Evolutionary conservation across 257 asterid species (phyloP), one percentile per base, ranked within the genome.

Genomic region (Lycium ferocissimum): DNA sequence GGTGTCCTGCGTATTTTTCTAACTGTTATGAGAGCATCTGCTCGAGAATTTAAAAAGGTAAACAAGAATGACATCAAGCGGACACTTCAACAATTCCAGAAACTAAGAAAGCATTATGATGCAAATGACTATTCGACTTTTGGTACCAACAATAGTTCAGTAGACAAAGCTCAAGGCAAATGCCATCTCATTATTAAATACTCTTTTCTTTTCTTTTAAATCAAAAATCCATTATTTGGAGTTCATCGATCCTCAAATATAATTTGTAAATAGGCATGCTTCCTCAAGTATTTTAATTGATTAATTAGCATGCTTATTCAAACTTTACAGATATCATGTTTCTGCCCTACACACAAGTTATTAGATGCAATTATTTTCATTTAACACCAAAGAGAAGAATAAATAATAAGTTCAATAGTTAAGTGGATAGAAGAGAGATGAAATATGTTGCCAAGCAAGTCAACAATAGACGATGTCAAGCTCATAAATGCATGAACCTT

Each of bases 1-100:
- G 97, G 97, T 26, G 97, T 94, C 88, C 96, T 94, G 92, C 86
- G 57, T 69, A 70, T 56, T 13, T 14, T 76, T 51, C 53, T 15
- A 62, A 78, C 66, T 78, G 49, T 78, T 54, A 78, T 14, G 66
- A 78, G 82, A 78, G 66, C 82, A 53, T 53, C 43, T 15, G 26
- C 17, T 78, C 10, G 66, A 78, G 66, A 78, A 53, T 78, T 33
- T 53, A 22, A 49, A 75, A 53, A 53, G 6, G 51, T 6, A 78
- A 78, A 33, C 80, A 45, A 45, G 80, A 45, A 58, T 7, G 38
- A n/a, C 0, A n/a, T 45, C 80, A 73, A 73, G 59, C 1, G 18
- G 59, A n/a, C 38, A 45, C 72, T 65, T 65, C 72, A 65, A 51
- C 56, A 62, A 62, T 62, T 56, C 15, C 69, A 62, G 20, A 62